Evolutionary conservation across 1,139 yeast species (phyloP), one percentile per base, ranked within the genome.

Genomic region (Ogataea hybrid): DNA sequence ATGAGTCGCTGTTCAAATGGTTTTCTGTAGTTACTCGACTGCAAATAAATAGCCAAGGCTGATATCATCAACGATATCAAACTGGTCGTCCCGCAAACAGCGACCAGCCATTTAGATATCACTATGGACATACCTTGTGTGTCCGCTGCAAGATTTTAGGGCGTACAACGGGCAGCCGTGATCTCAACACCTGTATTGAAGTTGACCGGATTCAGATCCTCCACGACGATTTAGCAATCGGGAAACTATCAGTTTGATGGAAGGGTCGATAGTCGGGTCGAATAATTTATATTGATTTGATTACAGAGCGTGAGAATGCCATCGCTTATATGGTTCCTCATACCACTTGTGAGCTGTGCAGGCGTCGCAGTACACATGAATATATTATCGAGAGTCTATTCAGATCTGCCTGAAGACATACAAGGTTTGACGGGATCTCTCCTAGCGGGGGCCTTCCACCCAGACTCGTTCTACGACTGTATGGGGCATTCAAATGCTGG

Each of bases 1-100:
- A 87, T 81, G 33, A 89, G 69, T 40, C 97, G 69, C 62, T 92
- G 99, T 53, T 88, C 95, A 57, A 77, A 75, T 0, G 97, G 97
- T 55, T 86, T 87, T 37, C 97, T 67, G 63, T 92, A 92, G 65
- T 90, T 89, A 41, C 62, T 61, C 28, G 80, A 63, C 41, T 83
- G 90, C 46, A 69, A 37, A 32, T 60, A 63, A 4, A 82, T 77
- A 2, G 82, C 72, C 6, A 63, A 50, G 2, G 63, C 32, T 1
- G 85, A 73, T 8, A 75, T 68, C 20, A 63, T 9, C 6, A 70
- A 56, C 2, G 79, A 62, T 3, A 52, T 23, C 8, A 50, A 21
- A 20, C 66, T 54, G 12, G 62, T 52, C 1, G 54, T n/a, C 1
- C 67, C 66, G 50, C 68, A 65, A 7, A 58, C 27, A 11, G 43